Conservation (phyloP, 352 stramenopile species). For the Globisporangium cederbergense region DNA sequence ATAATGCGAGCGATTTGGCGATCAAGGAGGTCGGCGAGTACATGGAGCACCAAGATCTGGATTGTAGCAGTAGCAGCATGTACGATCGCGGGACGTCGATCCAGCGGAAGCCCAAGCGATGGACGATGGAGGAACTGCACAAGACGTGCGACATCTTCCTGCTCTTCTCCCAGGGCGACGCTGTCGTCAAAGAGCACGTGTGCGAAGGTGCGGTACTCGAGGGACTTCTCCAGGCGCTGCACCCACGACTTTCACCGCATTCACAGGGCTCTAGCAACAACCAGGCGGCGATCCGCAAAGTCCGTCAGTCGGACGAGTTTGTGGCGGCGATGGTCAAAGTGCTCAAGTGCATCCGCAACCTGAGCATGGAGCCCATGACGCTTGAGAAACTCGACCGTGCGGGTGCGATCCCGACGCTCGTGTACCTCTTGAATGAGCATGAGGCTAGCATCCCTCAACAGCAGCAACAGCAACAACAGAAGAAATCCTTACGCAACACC, state of each 20-base stretch:
- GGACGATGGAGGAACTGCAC: slow-evolving; percentile 67
- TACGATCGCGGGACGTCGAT: slow-evolving; percentile 4
- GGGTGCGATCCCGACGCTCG: slow-evolving; percentile 83
- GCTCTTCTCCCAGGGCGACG: slow-evolving; percentile 90
- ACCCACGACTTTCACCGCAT: slow-evolving; percentile 19
- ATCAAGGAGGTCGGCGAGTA: slow-evolving; percentile 10
- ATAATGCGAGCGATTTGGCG: slow-evolving; percentile 2
- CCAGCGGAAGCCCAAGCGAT: slow-evolving; percentile 22
- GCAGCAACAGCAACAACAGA: not conserved
- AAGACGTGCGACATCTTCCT: slow-evolving; percentile 87
- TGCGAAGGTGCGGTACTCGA: slow-evolving; percentile 78
- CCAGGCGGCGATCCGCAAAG: slow-evolving; percentile 8
- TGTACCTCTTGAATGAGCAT: slow-evolving; percentile 69
- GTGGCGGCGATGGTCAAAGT: slow-evolving; percentile 70
- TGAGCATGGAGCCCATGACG: slow-evolving; percentile 90
- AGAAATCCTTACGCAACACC: slow-evolving; percentile 12
- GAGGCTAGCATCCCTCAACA: slow-evolving; percentile 15
- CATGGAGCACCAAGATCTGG: not conserved
- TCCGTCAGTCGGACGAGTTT: slow-evolving; percentile 44
- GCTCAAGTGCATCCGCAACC: slow-evolving; percentile 83
- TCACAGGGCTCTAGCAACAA: slow-evolving; percentile 12
- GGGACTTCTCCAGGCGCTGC: slow-evolving; percentile 56
- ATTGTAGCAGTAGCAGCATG: not conserved
- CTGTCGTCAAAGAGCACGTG: slow-evolving; percentile 91
- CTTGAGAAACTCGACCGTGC: slow-evolving; percentile 87